Base-by-base conservation (phyloP, 768 basidiomycete genomes). In the Daedaleopsis sinensis region DNA sequence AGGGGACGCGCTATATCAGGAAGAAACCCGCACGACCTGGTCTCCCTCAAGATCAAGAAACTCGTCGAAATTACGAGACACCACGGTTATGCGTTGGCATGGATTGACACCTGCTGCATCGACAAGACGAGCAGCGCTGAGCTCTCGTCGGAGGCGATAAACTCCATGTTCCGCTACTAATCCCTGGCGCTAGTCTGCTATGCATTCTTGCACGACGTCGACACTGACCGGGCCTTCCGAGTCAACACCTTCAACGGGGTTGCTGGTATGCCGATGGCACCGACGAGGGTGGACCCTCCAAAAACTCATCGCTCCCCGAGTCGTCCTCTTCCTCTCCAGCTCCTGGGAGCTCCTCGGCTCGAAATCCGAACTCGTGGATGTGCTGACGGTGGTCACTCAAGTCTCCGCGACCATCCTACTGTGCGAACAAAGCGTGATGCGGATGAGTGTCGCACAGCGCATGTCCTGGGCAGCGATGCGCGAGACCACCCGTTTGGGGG, bases 81-180 rank as follows among this genome's bases (percentile, higher is more conserved):
- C 35, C 35, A 56, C 24, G 57, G 57, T 8, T 58, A 42, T 42
- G 8, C 15, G 13, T 59, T 51, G 58, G 52, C 23, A 19, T 59
- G 58, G 58, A 47, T 48, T 27, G 58, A 58, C 39, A 58, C 57
- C 6, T 50, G 48, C 36, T 58, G 57, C 49, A 58, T 53, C 54
- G 46, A 53, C 52, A 53, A 53, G 52, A n/a, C 32, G 18, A 38
- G 21, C 52, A 53, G 52, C 39, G 27, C 52, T 2, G 52, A 53
- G 35, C 35, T 53, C 52, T 37, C 46, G 46, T 37, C 46, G 46
- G 46, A 48, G 19, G 23, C 46, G 7, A 48, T 48, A 19, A 48
- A 19, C 19, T 48, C 46, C 46, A 48, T 48, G 46, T 48, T 48
- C 46, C 46, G 46, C 46, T 48, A 48, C 46, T 48, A 48, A 5